phyloP scores from a whole-genome alignment of 176 grass and related monocot genomes.

The Microstegium vimineum region DNA sequence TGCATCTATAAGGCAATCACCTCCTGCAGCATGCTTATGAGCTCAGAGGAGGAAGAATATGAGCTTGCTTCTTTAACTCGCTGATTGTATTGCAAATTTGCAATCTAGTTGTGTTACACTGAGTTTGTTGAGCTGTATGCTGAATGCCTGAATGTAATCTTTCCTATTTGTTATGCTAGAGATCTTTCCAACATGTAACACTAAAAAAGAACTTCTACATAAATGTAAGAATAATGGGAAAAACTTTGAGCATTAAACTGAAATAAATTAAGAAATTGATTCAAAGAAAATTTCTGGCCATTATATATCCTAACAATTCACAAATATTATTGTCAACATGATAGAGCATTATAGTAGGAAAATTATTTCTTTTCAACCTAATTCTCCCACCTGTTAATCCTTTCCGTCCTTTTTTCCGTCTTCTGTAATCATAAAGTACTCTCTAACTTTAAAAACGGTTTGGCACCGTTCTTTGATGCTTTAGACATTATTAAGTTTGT shows the following conservation, averaged over 20 bases:
- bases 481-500: constrained; percentile 10
- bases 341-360: neutral
- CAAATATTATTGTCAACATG: constrained; percentile 9
- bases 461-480: neutral
- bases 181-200: constrained; percentile 8
- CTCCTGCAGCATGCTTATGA: neutral
- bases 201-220: neutral
- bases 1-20: neutral
- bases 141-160: neutral
- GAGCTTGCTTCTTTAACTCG: constrained; percentile 10
- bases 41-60: neutral
- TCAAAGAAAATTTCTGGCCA: neutral
- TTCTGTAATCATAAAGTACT: neutral
- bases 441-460: neutral
- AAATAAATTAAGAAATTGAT: neutral
- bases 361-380: neutral
- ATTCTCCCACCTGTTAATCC: neutral
- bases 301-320: neutral
- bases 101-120: constrained; percentile 6
- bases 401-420: neutral
- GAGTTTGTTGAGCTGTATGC: neutral
- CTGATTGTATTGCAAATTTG: neutral
- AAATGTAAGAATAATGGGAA: neutral
- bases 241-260: neutral
- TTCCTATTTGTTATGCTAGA: neutral